These are phyloP conservation scores for Jaltomata sinuosa DNA, from an alignment of 257 asterid species.

Conservation along the genomic window DNA sequence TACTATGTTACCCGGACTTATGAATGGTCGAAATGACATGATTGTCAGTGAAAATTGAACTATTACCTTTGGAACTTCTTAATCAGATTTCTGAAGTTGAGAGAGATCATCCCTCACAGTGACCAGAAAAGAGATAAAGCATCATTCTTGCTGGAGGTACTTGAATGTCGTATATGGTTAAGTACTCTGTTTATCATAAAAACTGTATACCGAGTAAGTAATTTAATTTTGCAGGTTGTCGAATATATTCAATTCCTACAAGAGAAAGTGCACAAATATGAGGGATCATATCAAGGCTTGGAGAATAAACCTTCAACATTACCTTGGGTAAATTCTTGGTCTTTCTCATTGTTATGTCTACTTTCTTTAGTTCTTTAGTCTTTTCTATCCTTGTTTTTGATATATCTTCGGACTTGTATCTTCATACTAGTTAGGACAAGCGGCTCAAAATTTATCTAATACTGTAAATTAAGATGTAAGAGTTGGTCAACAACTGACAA, in stretches of 20 bases:
- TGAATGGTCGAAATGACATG: neutral
- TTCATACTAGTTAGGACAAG: neutral
- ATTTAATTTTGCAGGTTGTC: slow-evolving; percentile 48
- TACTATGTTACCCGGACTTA: neutral
- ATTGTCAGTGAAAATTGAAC: neutral
- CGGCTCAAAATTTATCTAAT: neutral
- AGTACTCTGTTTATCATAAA: neutral
- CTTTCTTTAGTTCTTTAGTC: neutral
- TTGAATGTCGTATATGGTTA: neutral
- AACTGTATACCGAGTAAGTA: neutral
- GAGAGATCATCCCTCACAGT: slow-evolving; percentile 81
- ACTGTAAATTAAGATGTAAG: neutral
- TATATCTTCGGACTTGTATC: neutral
- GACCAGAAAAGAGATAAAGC: slow-evolving; percentile 99
- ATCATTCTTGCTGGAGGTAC: slow-evolving; percentile 86
- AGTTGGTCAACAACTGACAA: neutral
- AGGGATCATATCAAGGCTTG: slow-evolving; percentile 60
- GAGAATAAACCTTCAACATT: slow-evolving; percentile 57
- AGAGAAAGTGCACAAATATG: slow-evolving; percentile 71
- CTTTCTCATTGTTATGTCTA: neutral
- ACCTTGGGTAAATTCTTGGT: slow-evolving; percentile 48
- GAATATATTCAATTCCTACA: slow-evolving; percentile 87
- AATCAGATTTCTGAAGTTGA: slow-evolving; percentile 74
- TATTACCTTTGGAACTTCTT: neutral
- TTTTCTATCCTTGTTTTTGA: neutral